Base-by-base conservation (phyloP, 345 rosid species). In the Jatropha curcas region DNA sequence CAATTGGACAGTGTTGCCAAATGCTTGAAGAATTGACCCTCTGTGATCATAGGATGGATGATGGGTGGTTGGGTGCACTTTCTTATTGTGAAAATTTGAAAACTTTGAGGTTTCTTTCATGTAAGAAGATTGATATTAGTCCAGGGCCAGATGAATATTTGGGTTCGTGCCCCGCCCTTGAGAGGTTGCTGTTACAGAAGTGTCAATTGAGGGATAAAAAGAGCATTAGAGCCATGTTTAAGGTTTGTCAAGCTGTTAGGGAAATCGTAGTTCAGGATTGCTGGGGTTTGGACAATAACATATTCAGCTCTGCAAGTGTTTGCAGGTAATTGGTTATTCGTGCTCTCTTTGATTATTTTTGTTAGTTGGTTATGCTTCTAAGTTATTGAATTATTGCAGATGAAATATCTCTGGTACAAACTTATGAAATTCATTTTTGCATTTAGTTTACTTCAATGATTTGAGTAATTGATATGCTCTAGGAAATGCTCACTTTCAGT, bases 1-100 rank as follows among this genome's bases (percentile, higher is more conserved):
- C 97, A 5, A 87, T 96, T 22, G 99, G 97, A 2, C 89, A 89
- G 76, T 93, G 98, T 72, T 96, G 99, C 70, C 96, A 87, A 62
- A 91, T 96, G 99, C 88, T 93, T 1, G 99, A 96, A 84, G 98
- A 93, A 68, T 78, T 96, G 75, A 79, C 90, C 22, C 73, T 96
- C 72, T 85, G 78, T 73, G 90, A 91, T 88, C 98, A 96, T 73
- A 79, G 89, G 82, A 96, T 96, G 98, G 98, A 89, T 58, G 82
- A 75, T 31, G 98, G 99, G 6, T 96, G 99, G 99, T 72, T 93
- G 78, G 89, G 84, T 41, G 99, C 87, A 12, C 91, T 96, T 59
- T 74, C 88, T 0, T 96, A 84, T 62, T 93, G 95, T 56, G 96
- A 89, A 80, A 96, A 93, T 84, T 79, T 93, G 81, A 96, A 96